Base-by-base conservation (phyloP, 1,284 basidiomycete species). In the Ustanciosporium gigantosporum region DNA sequence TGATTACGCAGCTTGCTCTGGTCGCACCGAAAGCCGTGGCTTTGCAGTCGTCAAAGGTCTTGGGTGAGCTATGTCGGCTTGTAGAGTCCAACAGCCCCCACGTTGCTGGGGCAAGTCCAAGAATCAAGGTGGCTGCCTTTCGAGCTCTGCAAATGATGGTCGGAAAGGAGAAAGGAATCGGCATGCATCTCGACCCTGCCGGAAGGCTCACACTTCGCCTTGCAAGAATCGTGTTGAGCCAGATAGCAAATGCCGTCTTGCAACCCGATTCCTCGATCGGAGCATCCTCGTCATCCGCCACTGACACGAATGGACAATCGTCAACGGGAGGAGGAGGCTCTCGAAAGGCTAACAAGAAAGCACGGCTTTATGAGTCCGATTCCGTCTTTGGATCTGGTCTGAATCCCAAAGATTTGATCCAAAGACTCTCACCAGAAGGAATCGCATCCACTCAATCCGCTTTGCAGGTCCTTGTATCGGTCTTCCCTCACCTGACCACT, bases 351-450 rank as follows among this genome's bases (percentile, higher is more conserved):
- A n/a, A n/a, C n/a, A 70, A 70, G 31, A 65, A 62, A 22, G 46
- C 62, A 3, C 58, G 60, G 16, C 40, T 62, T 2, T 71, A 67
- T 41, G 69, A 71, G 22, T 69, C 66, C 6, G 69, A 71, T 22
- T 21, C 64, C 13, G 51, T 71, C 29, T 50, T 56, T 14, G 45
- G 34, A 11, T 32, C 35, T 4, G 36, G 17, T n/a, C 25, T 44
- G 6, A 38, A 44, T 3, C 46, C 36, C 24, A 66, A 67, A 35
- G 67, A 69, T 23, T 52, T 37, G 25, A 48, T 68, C 9, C 49
- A 56, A 16, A 24, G 23, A 13, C 25, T 68, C 27, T 24, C 35
- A 7, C 20, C 43, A 9, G 50, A 52, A 25, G 59, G 49, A 8
- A 29, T 50, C n/a, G 51, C 51, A 3, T 35, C 32, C 16, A 62